Conservation (phyloP, 306 rosid genomes). For the Comarum palustre region DNA sequence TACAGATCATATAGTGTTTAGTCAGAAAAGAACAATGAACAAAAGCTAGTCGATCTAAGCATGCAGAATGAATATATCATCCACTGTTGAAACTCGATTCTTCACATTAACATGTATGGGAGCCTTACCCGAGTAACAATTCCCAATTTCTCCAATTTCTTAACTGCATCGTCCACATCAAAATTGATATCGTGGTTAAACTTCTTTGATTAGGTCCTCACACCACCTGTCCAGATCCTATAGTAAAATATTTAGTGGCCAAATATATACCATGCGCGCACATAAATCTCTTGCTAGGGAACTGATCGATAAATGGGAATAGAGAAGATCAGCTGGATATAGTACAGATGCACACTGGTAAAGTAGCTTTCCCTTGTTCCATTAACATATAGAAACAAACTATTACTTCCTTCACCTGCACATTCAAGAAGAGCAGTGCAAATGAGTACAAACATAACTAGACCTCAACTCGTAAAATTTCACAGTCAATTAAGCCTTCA, state of each 20-base stretch:
- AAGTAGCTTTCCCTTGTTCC: conserved; percentile 92
- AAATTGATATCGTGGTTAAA: conserved; percentile 68
- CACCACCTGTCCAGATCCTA: conserved; percentile 90
- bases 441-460: background rate
- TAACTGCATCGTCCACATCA: conserved; percentile 91
- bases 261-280: background rate
- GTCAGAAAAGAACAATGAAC: background rate
- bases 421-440: conserved; percentile 8
- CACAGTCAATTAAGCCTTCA: conserved; percentile 10
- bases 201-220: conserved; percentile 84
- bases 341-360: conserved; percentile 41
- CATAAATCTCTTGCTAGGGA: background rate
- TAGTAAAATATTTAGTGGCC: background rate
- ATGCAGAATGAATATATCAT: too few species aligned
- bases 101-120: background rate
- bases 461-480: background rate
- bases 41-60: background rate
- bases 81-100: background rate
- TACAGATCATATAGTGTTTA: background rate
- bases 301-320: background rate
- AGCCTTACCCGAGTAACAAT: conserved; percentile 76
- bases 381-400: conserved; percentile 79
- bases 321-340: conserved; percentile 7
- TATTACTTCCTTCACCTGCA: conserved; percentile 91
- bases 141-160: conserved; percentile 81